Conservation (phyloP, 2,329 filamentous ascomycete genomes). For the Trichoderma sp. region DNA sequence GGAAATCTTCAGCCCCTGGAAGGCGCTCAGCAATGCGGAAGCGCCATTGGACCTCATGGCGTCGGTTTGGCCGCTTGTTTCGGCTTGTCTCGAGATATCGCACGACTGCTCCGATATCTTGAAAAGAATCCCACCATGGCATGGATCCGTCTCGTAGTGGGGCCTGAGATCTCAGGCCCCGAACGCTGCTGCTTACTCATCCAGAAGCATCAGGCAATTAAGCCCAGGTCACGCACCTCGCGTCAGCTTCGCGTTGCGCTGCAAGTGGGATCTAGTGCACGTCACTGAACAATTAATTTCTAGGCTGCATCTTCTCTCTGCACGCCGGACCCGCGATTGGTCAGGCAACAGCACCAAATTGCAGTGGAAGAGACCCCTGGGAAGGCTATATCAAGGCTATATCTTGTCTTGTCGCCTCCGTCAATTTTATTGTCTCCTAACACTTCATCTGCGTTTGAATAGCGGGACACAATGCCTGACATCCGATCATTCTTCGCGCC, state of each 20-base stretch:
- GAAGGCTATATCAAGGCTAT: slow-evolving; percentile 11
- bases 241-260: slow-evolving; percentile 45
- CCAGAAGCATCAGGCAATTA: slow-evolving; percentile 28
- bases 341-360: slow-evolving; percentile 28
- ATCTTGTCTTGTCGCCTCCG: not conserved
- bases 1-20: slow-evolving; percentile 50
- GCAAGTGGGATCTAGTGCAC: slow-evolving; percentile 31
- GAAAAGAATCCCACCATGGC: slow-evolving; percentile 34
- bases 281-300: slow-evolving; percentile 33
- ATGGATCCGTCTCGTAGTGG: slow-evolving; percentile 12
- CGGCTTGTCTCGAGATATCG: slow-evolving; percentile 23
- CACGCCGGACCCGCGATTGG: slow-evolving; percentile 12
- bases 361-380: slow-evolving; percentile 25
- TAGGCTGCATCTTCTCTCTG: slow-evolving; percentile 26
- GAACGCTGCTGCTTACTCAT: not conserved
- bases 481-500: slow-evolving; percentile 89
- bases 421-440: not conserved
- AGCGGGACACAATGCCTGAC: slow-evolving; percentile 66
- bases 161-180: slow-evolving; percentile 29
- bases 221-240: slow-evolving; percentile 41
- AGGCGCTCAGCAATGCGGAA: slow-evolving; percentile 49
- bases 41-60: slow-evolving; percentile 48
- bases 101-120: slow-evolving; percentile 25
- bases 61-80: slow-evolving; percentile 28
- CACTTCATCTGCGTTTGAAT: not conserved